Percentiles rank a stretch among this genome's conserved stretches.
Conservation (phyloP, 441 rosid genomes). For the Croton setiger region DNA sequence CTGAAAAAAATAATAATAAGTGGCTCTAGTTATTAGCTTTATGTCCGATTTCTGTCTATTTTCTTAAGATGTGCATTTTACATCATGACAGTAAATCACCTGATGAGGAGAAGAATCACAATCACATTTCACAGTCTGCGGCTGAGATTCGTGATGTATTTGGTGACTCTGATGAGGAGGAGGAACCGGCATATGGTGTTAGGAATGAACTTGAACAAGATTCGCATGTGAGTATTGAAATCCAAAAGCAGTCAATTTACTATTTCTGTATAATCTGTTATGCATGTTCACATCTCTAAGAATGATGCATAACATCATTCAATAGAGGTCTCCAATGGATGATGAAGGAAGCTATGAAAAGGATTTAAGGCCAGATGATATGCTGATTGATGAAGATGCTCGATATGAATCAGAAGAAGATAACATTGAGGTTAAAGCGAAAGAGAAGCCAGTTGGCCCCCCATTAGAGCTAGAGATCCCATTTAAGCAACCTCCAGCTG, state of each 20-base stretch:
- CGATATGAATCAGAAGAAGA: slow-evolving; percentile 87
- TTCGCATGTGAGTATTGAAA: slow-evolving; percentile 49
- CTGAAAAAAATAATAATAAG: not conserved
- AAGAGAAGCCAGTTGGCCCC: slow-evolving; percentile 88
- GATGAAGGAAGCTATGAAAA: slow-evolving; percentile 79
- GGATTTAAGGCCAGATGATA: slow-evolving; percentile 64
- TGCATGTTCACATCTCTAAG: slow-evolving; percentile 8
- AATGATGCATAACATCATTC: slow-evolving; percentile 16
- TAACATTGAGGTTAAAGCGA: slow-evolving; percentile 61
- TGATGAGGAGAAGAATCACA: slow-evolving; percentile 54
- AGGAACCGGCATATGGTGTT: slow-evolving; percentile 58
- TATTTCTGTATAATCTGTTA: slow-evolving; percentile 15
- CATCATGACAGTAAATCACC: slow-evolving; percentile 47
- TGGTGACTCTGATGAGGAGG: slow-evolving; percentile 98
- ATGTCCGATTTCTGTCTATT: not conserved
- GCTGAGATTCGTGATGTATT: slow-evolving; percentile 95
- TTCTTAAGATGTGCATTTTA: slow-evolving; percentile 20
- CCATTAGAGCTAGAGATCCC: slow-evolving; percentile 90
- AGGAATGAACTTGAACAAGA: slow-evolving; percentile 65
- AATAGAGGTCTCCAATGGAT: slow-evolving; percentile 70
- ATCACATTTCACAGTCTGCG: slow-evolving; percentile 54
- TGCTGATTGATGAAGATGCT: slow-evolving; percentile 74
- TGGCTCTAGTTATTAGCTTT: not conserved
- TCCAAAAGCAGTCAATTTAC: slow-evolving; percentile 9
- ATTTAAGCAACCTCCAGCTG: slow-evolving; percentile 75